Evolutionary conservation across 2,329 filamentous ascomycete genomes (phyloP).

Genomic region (Paramyrothecium roridum): DNA sequence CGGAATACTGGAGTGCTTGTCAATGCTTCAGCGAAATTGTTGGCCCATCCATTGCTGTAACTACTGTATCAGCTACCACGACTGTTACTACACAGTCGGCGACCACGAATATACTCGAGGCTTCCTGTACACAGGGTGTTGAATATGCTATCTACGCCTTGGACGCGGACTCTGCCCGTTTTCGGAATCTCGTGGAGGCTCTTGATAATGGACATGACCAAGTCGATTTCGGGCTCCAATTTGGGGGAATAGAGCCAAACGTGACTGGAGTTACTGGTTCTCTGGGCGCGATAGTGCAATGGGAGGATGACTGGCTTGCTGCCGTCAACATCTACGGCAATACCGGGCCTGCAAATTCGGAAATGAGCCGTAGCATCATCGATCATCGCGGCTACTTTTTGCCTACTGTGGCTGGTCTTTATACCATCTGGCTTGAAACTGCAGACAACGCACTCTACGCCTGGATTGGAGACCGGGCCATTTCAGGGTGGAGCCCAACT

Average conservation of each 20-base stretch:
- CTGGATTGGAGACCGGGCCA: neutral
- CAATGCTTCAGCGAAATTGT: constrained; percentile 13
- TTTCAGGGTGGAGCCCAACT: neutral
- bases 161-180: neutral
- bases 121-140: neutral
- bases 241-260: neutral
- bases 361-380: neutral
- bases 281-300: neutral
- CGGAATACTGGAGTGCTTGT: constrained; percentile 13
- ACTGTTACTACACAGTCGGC: neutral
- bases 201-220: neutral
- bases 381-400: neutral
- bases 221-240: neutral
- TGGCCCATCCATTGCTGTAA: neutral
- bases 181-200: neutral
- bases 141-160: neutral
- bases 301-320: neutral
- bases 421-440: neutral
- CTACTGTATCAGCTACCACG: neutral
- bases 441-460: neutral
- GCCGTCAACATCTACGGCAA: neutral
- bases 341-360: neutral
- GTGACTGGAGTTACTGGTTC: neutral
- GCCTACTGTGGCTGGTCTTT: neutral
- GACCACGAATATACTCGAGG: neutral